Base-by-base conservation (phyloP, 805 yeast species). In the Cyberlindnera petersonii region DNA sequence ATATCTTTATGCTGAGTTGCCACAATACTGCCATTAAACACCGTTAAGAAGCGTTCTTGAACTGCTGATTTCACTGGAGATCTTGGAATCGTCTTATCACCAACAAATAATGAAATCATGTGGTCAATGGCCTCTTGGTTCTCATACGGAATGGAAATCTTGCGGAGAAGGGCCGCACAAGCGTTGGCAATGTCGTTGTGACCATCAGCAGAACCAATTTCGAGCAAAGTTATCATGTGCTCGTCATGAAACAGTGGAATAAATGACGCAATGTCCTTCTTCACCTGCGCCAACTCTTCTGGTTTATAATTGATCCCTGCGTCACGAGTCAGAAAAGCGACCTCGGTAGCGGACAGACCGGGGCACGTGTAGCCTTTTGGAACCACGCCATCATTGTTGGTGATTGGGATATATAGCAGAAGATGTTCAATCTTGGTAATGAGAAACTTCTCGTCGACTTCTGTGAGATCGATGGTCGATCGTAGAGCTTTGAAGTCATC, bases 191-290 rank as follows among this genome's bases (percentile, higher is more conserved):
- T 64, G 1, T 71, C 60, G 0, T 83, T 70, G 9, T 72, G 66
- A 0, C 72, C 54, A 52, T 86, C 95, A 11, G 74, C 68, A 4
- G 82, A 66, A 0, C 85, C 95, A 22, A 84, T 68, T 3, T 84
- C 54, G 2, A 80, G 61, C 2, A 84, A 77, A 7, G 77, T 49
- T 7, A 68, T 57, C 20, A 73, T 52, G 3, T 56, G 52, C 5
- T 65, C 65, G n/a, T 63, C 50, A 14, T 55, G 50, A 21, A 65
- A 53, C 6, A 59, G 14, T 9, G 54, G 32, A 43, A 65, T 35
- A 55, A 82, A 60, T 49, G 68, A 49, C 44, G 74, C 33, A 1
- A 75, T 63, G 9, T 70, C 65, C 6, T 40, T 45, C 43, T 72
- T 77, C 34, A 63, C 67, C 6, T 41, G 49, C 1, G 61, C 46